Percentiles rank a stretch among this genome's conserved stretches.
These are phyloP conservation scores for Claviceps sp. DNA, from an alignment of 2,329 filamentous ascomycete genomes.

Conservation along the genomic window DNA sequence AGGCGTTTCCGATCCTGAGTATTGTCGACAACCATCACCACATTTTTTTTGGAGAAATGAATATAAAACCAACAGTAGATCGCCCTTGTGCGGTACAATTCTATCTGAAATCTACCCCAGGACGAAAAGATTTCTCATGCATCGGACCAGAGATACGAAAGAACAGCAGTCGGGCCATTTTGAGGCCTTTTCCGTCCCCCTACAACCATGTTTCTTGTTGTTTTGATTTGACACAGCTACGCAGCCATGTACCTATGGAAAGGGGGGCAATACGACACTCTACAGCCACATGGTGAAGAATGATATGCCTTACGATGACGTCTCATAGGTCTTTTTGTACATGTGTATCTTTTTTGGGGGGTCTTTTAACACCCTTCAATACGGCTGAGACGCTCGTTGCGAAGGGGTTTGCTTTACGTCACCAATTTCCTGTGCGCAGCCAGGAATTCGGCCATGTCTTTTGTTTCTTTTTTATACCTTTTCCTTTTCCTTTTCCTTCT, in stretches of 20 bases:
- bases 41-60: constrained; percentile 6
- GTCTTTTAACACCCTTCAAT: neutral
- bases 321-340: constrained; percentile 1
- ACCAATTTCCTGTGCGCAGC: neutral
- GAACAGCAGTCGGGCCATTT: neutral
- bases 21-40: constrained; percentile 4
- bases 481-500: neutral
- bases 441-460: neutral
- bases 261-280: neutral
- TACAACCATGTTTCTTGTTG: constrained; percentile 1
- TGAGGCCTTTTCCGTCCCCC: neutral
- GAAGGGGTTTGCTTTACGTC: neutral
- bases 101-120: neutral
- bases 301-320: constrained; percentile 7
- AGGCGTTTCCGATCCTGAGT: constrained; percentile 18
- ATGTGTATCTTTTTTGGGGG: neutral
- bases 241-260: neutral
- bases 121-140: neutral
- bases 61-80: neutral
- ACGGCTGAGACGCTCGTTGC: constrained; percentile 5
- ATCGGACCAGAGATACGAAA: neutral
- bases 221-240: neutral
- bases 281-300: neutral
- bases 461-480: neutral
- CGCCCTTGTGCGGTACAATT: neutral